Evolutionary conservation across 495 filamentous ascomycete genomes (phyloP).

Genomic region (Rhizodiscina lignyota): DNA sequence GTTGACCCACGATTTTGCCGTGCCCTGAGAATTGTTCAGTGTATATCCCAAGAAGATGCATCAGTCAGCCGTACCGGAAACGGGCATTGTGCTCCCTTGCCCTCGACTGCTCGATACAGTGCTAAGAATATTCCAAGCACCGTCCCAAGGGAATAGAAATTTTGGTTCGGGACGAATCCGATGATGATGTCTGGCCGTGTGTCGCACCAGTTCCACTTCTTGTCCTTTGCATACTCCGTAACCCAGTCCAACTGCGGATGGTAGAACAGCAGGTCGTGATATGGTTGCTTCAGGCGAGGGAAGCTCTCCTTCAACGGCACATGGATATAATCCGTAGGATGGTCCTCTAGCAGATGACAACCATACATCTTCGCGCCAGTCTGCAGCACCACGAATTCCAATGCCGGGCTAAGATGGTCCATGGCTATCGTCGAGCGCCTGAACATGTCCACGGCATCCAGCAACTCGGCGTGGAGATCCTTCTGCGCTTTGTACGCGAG

Average conservation of each 20-base stretch:
- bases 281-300: constrained; percentile 13
- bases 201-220: constrained; percentile 18
- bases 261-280: constrained; percentile 18
- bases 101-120: constrained; percentile 13
- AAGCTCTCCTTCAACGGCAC: constrained; percentile 16
- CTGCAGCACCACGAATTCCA: constrained; percentile 19
- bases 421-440: constrained; percentile 16
- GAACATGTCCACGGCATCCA: constrained; percentile 20
- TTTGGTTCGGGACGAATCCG: constrained; percentile 21
- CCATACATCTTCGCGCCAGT: constrained; percentile 22
- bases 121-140: constrained; percentile 15
- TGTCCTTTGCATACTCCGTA: constrained; percentile 12
- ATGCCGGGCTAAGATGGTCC: constrained; percentile 8
- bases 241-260: constrained; percentile 19
- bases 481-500: constrained; percentile 19
- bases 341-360: constrained; percentile 17
- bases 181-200: constrained; percentile 21
- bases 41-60: too few species aligned
- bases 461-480: constrained; percentile 17
- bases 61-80: too few species aligned
- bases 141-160: constrained; percentile 16
- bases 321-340: constrained; percentile 18
- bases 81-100: constrained; percentile 12
- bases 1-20: constrained; percentile 13
- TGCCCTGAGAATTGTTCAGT: too few species aligned